phyloP scores from a whole-genome alignment of 805 yeast species.

The Metschnikowia lachancei region DNA sequence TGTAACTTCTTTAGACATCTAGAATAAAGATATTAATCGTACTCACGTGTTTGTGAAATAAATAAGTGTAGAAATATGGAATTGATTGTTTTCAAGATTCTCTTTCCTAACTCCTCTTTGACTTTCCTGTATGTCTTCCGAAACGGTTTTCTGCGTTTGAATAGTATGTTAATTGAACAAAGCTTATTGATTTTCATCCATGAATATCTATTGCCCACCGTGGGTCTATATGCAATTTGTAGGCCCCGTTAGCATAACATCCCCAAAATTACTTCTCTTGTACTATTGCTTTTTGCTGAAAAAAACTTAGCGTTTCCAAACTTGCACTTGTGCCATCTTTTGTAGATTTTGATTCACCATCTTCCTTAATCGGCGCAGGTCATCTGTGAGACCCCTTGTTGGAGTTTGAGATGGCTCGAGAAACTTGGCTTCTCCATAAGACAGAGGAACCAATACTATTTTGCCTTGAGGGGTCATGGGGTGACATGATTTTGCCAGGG shows the following conservation, averaged over 20 bases:
- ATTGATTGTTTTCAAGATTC: too few species aligned
- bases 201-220: too few species aligned
- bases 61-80: too few species aligned
- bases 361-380: slow-evolving; percentile 4
- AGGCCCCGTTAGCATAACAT: too few species aligned
- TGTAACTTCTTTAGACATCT: neutral
- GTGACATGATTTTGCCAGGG: slow-evolving; percentile 10
- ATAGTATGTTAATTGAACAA: too few species aligned
- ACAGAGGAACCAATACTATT: slow-evolving; percentile 14
- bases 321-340: neutral
- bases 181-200: too few species aligned
- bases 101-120: too few species aligned
- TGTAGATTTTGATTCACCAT: neutral
- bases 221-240: too few species aligned
- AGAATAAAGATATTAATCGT: neutral
- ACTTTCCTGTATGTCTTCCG: too few species aligned
- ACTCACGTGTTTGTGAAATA: too few species aligned
- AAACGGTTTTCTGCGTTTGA: too few species aligned
- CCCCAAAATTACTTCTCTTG: too few species aligned
- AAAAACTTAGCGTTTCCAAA: neutral
- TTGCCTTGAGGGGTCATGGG: neutral
- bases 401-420: slow-evolving; percentile 14
- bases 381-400: slow-evolving; percentile 1
- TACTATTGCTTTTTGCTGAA: slow-evolving; percentile 3
- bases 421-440: slow-evolving; percentile 13